Base-by-base conservation (phyloP, 2,329 filamentous ascomycete species). In the Alternaria rosae region DNA sequence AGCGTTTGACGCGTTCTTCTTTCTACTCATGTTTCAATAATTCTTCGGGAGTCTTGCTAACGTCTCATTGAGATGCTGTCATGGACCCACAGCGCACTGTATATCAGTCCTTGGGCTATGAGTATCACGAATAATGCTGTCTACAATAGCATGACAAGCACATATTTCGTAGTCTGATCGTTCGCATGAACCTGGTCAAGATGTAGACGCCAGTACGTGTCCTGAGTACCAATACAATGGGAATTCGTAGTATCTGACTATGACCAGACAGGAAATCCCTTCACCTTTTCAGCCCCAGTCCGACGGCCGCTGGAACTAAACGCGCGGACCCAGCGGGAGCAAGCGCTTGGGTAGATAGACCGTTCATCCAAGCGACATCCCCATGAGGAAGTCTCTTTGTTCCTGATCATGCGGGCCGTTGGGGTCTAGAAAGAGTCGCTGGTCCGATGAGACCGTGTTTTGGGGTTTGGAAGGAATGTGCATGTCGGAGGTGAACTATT, bases 281-380 rank as follows among this genome's bases (percentile, higher is more conserved):
- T 50, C 4, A 30, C n/a, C 47, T 35, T 13, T 12, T 17, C 15
- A 28, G 8, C 32, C 47, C 28, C 47, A 21, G 17, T 50, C 32
- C 15, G 28, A 50, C 20, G 47, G 17, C 17, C 30, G 47, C 26
- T 13, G 47, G 47, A 30, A 32, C 28, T 32, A 50, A 26, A 35
- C 12, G 47, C 28, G 47, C 47, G 47, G 47, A 21, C 47, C 26
- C 30, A 50, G 47, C 50, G 50, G 50, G 20, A 53, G 50, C 23
- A 53, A 53, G 50, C 50, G 50, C 50, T 26, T 53, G 30, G 35
- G 21, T 32, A 50, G 12, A 30, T n/a, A 41, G 12, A 20, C 50
- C 50, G 50, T 53, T 26, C 50, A 53, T 17, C 50, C 50, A 53
- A 53, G 50, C 50, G 50, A 35, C 15, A 13, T 53, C 21, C 30